Conservation (phyloP, 345 rosid genomes). For the Excoecaria agallocha region DNA sequence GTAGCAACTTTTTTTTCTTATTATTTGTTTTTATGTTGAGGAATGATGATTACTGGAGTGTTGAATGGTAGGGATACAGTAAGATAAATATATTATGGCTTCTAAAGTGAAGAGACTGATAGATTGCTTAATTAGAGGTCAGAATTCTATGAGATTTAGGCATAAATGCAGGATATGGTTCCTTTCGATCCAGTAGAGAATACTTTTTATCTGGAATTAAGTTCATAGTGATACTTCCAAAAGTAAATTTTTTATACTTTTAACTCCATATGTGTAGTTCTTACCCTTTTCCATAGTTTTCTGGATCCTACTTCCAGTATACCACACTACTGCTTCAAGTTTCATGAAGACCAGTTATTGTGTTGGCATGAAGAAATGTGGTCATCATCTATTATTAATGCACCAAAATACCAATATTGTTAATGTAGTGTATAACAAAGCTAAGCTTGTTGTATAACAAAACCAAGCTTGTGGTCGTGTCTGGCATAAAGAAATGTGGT, state of each 20-base stretch:
- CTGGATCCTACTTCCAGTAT: background rate
- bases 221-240: background rate
- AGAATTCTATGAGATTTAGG: background rate
- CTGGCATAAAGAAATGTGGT: too few relatives aligned
- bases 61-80: background rate
- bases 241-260: background rate
- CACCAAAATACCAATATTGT: too few relatives aligned
- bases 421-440: too few relatives aligned
- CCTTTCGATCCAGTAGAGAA: background rate
- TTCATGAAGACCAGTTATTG: background rate
- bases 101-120: too few relatives aligned
- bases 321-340: background rate
- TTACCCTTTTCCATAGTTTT: background rate
- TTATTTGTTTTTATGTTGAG: background rate
- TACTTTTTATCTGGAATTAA: background rate
- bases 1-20: background rate
- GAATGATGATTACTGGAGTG: background rate
- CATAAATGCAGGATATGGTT: background rate
- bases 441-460: too few relatives aligned
- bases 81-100: background rate
- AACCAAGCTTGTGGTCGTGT: too few relatives aligned
- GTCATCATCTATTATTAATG: too few relatives aligned
- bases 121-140: conserved; percentile 2
- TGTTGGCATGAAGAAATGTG: background rate
- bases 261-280: background rate